Evolutionary conservation across 192 early-diverging fungal genomes (phyloP).

Genomic region (Rhizoclosmatium globosum): DNA sequence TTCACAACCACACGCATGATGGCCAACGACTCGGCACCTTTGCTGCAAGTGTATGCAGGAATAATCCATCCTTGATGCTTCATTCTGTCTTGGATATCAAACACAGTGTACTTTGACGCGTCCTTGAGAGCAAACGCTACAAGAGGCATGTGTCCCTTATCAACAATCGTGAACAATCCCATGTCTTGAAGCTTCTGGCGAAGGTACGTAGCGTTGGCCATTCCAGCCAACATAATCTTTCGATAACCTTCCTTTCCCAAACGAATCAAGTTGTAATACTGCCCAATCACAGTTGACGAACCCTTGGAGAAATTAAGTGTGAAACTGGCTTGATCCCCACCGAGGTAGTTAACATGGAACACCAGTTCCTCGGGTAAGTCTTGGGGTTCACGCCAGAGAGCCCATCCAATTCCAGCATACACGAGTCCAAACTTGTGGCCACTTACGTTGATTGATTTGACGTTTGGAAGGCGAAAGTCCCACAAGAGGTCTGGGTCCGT

Average conservation of each 20-base stretch:
- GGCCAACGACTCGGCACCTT: slow-evolving; percentile 18
- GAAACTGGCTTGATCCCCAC: slow-evolving; percentile 72
- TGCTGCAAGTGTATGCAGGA: slow-evolving; percentile 11
- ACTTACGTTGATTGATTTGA: slow-evolving; percentile 82
- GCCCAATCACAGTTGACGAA: slow-evolving; percentile 77
- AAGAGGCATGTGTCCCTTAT: slow-evolving; percentile 69
- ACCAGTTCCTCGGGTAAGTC: slow-evolving; percentile 78
- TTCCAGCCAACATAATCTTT: slow-evolving; percentile 66
- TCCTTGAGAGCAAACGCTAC: slow-evolving; percentile 71
- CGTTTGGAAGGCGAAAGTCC: slow-evolving; percentile 73
- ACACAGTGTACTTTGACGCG: slow-evolving; percentile 23
- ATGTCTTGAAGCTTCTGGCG: slow-evolving; percentile 60
- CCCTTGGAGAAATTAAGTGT: slow-evolving; percentile 83
- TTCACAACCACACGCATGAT: slow-evolving; percentile 18
- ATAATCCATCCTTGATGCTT: slow-evolving; percentile 23
- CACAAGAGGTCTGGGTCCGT: slow-evolving; percentile 76
- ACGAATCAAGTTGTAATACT: slow-evolving; percentile 84
- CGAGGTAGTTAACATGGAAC: slow-evolving; percentile 80
- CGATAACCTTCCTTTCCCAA: slow-evolving; percentile 72
- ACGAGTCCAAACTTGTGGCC: slow-evolving; percentile 90
- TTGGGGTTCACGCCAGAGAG: slow-evolving; percentile 72
- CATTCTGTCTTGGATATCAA: slow-evolving; percentile 17
- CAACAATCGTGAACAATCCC: slow-evolving; percentile 70
- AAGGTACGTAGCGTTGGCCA: slow-evolving; percentile 65
- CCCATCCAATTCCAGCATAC: slow-evolving; percentile 86